Base-by-base conservation (phyloP, 1,139 yeast species). In the Pichia inconspicua region DNA sequence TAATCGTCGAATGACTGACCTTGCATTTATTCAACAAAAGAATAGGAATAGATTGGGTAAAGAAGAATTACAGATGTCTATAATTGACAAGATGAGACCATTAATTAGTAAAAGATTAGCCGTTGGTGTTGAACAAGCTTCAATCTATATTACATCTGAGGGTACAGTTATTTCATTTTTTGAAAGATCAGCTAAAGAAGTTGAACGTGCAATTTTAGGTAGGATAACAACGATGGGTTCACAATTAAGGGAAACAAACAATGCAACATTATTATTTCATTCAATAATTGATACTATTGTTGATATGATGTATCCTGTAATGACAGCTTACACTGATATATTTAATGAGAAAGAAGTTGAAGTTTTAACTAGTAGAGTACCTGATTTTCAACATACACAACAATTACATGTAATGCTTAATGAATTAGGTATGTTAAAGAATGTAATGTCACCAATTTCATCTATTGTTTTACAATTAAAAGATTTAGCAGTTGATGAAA, bases 301-400 rank as follows among this genome's bases (percentile, higher is more conserved):
- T 9, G 82, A 81, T 58, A 64, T 81, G 50, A 71, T 85, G 1
- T 77, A 77, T 54, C 78, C 79, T 8, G 75, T 83, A 41, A 70
- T 84, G n/a, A 67, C 78, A 1, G 78, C 78, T 10, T 82, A 78
- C 58, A 70, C 77, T 44, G 63, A 71, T 41, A 59, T 76, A 42
- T 58, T 77, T 38, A 69, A 68, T 47, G 77, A 72, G 47, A 67
- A 75, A 25, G 80, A 77, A 53, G 49, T 69, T n/a, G 77, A 75
- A 43, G 75, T 77, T 3, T 60, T 77, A 43, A 64, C 69, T 12
- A 69, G 66, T 43, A 25, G 51, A 15, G 42, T 53, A 27, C 81
- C 82, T 0, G 72, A 73, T 35, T 64, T 77, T 54, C 62, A 65
- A 12, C 78, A 74, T 51, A 75, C 81, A 0, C 70, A 73, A 44